A percentile compares a stretch with the other conserved stretches of the same genome.
These are phyloP conservation scores for Carex kokanica DNA, from an alignment of 176 grass and related monocot genomes.

Conservation along the genomic window DNA sequence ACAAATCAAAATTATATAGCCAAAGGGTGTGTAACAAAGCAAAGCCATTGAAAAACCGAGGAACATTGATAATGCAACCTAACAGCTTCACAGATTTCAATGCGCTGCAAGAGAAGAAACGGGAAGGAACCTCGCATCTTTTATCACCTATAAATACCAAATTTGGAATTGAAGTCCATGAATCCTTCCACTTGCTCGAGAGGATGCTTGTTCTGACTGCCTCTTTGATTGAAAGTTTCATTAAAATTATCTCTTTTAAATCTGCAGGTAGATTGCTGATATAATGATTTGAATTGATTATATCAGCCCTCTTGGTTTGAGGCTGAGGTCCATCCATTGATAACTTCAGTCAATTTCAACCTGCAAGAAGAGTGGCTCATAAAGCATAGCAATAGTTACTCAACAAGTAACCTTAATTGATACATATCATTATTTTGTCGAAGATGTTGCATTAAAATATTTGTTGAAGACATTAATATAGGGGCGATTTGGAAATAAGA, in stretches of 20 bases:
- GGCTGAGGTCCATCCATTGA: no score
- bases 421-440: no score
- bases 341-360: no score
- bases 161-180: constrained; percentile 47
- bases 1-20: constrained; percentile 4
- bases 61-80: constrained; percentile 11
- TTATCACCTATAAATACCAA: constrained; percentile 8
- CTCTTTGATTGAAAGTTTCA: no score
- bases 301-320: no score
- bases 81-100: constrained; percentile 28
- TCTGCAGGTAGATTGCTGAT: no score
- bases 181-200: constrained; percentile 44
- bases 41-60: constrained; percentile 32
- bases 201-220: constrained; percentile 35
- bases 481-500: no score
- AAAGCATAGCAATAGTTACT: neutral
- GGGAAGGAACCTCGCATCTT: constrained; percentile 27
- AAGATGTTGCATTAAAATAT: no score
- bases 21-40: constrained; percentile 30
- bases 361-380: neutral
- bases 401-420: no score
- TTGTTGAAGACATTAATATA: no score
- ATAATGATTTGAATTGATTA: no score
- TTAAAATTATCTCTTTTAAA: no score
- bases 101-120: constrained; percentile 32